These are phyloP conservation scores for Huntiella bhutanensis DNA, from an alignment of 2,329 filamentous ascomycete species.

Conservation along the genomic window DNA sequence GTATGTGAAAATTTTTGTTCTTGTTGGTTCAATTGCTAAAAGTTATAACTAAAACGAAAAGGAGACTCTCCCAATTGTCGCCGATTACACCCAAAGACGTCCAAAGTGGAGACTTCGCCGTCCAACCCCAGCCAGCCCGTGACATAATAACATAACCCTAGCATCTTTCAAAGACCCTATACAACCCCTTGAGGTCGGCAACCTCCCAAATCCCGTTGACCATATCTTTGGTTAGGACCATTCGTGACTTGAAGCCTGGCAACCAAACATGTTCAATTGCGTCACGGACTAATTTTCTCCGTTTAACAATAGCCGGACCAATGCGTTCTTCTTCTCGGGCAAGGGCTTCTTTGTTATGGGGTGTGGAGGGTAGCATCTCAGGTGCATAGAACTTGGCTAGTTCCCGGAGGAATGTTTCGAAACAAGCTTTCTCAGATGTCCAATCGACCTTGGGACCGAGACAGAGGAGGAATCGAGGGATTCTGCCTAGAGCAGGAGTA, in stretches of 20 bases:
- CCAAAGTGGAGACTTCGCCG: neutral
- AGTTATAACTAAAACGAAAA: too few species aligned
- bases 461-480: slow-evolving; percentile 72
- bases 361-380: slow-evolving; percentile 50
- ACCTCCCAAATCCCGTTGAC: slow-evolving; percentile 62
- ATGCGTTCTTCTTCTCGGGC: slow-evolving; percentile 21
- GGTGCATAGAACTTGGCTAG: slow-evolving; percentile 81
- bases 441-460: slow-evolving; percentile 81
- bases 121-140: neutral
- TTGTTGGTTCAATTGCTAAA: too few species aligned
- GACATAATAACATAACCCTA: slow-evolving; percentile 22
- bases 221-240: slow-evolving; percentile 66
- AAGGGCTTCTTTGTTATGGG: slow-evolving; percentile 18
- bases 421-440: slow-evolving; percentile 68
- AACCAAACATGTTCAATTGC: slow-evolving; percentile 77
- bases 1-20: too few species aligned
- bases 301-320: slow-evolving; percentile 31
- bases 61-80: too few species aligned
- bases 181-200: slow-evolving; percentile 79
- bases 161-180: slow-evolving; percentile 87
- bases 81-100: too few species aligned
- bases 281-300: slow-evolving; percentile 51
- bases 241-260: slow-evolving; percentile 63
- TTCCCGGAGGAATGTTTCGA: slow-evolving; percentile 68
- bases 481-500: slow-evolving; percentile 63